Percentiles rank a stretch among this genome's conserved stretches.
Evolutionary conservation across 1,284 basidiomycete species (phyloP).

Genomic region (Pseudozyma pruni): DNA sequence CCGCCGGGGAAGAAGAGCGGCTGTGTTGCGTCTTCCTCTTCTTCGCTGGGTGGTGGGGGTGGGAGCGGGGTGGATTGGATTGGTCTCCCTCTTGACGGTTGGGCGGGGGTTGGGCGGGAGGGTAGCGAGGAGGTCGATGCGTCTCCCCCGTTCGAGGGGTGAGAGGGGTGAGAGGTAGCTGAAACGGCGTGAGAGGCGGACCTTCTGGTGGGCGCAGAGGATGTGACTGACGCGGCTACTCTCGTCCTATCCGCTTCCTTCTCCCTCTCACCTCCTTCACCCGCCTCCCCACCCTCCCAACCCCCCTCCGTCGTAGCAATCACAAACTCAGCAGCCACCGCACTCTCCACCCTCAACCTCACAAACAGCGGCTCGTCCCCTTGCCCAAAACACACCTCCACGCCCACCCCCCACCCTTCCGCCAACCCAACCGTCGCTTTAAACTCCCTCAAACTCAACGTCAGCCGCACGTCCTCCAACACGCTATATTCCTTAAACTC

Average conservation of each 20-base stretch:
- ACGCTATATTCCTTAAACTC: conserved; percentile 49
- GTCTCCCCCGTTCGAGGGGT: no score
- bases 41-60: conserved; percentile 5
- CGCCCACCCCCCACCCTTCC: conserved; percentile 16
- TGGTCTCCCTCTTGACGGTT: neutral
- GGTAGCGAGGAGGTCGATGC: neutral
- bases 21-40: conserved; percentile 12
- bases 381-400: conserved; percentile 51
- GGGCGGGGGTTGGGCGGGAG: neutral
- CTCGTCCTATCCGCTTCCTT: neutral
- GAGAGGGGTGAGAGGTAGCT: no score
- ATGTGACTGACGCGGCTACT: neutral
- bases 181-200: no score
- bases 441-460: conserved; percentile 55
- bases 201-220: no score
- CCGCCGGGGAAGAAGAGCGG: conserved; percentile 42
- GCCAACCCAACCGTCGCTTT: conserved; percentile 52
- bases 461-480: conserved; percentile 22
- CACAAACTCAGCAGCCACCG: conserved; percentile 46
- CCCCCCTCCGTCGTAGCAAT: conserved; percentile 49
- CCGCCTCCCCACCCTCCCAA: neutral
- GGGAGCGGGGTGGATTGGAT: conserved; percentile 12
- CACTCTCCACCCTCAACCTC: conserved; percentile 23
- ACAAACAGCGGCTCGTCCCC: conserved; percentile 58
- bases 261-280: neutral